Conservation (phyloP, 192 early-diverging fungal genomes). For the Chytriomyces sp. region DNA sequence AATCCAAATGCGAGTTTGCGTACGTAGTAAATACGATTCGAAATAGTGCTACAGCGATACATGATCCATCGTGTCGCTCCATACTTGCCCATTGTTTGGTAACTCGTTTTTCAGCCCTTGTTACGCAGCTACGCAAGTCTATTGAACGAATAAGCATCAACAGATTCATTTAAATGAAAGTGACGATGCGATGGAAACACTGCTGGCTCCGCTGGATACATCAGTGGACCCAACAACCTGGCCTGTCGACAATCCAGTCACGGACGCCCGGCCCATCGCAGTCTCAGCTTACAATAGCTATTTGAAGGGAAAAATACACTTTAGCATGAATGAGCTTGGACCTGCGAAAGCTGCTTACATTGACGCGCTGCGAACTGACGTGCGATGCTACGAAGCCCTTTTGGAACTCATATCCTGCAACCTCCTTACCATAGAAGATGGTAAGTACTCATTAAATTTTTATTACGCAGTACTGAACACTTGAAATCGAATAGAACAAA, state of each 20-base stretch:
- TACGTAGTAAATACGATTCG: not conserved
- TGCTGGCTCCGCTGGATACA: not conserved
- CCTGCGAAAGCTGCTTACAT: not conserved
- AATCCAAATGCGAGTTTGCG: not conserved
- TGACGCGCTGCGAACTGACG: constrained; percentile 13
- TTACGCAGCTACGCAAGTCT: not conserved
- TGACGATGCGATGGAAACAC: not conserved
- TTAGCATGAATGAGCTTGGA: not conserved
- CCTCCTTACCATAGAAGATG: constrained; percentile 4
- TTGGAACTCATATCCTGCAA: not conserved
- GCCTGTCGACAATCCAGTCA: not conserved
- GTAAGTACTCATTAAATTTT: not conserved
- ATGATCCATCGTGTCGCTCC: not conserved
- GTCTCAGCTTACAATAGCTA: not conserved
- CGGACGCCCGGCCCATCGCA: not conserved
- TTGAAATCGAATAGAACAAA: not conserved
- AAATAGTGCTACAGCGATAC: not conserved
- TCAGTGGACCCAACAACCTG: not conserved
- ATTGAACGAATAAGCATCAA: no score
- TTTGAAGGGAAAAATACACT: not conserved
- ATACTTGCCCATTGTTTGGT: not conserved
- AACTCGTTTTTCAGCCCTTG: not conserved
- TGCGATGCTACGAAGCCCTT: constrained; percentile 29
- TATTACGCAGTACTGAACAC: not conserved
- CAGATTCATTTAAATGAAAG: not conserved